Base-by-base conservation (phyloP, 2,329 filamentous ascomycete genomes). In the Aspergillus sp. region DNA sequence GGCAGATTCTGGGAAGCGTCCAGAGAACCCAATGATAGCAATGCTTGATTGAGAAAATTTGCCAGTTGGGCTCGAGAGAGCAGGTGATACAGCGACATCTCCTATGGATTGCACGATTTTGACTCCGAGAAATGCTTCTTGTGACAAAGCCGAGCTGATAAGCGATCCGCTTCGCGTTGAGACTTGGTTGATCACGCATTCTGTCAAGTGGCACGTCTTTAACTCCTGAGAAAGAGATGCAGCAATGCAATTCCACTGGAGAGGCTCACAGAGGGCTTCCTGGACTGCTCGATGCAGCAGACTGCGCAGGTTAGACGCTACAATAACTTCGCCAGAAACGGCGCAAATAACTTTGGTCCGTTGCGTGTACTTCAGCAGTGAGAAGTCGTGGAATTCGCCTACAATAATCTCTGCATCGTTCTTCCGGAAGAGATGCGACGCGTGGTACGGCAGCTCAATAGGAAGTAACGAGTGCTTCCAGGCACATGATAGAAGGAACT, bases 21-120 rank as follows among this genome's bases (percentile, higher is more conserved):
- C 90, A 52, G 90, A 85, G 84, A 91, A 90, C 54, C 92, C 92
- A 32, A 96, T 89, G 64, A 96, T 92, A 60, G 92, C 92, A 63
- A 96, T 85, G 75, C 92, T 92, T 71, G 86, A 84, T 25, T 59
- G 23, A 3, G 47, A 54, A 11, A 59, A 58, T n/a, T 57, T 51
- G 15, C 57, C 60, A 2, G 57, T 49, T n/a, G 41, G 15, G n/a
- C 27, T 56, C 2, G 25, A 36, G 11, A 7, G 39, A 11, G 15
- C 8, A 15, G 30, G 8, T 25, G 17, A 27, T 2, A 36, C 25
- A 3, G 41, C 13, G 4, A 6, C 53, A 32, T 55, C 53, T 5
- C 44, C 53, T 10, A 55, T 30, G 10, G 44, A 30, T 8, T 48
- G 27, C 8, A 47, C 21, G 19, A 54, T 11, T 5, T 47, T 23